Conservation (phyloP, 2,329 filamentous ascomycete genomes). For the Fusarium neocosmosporiellum region DNA sequence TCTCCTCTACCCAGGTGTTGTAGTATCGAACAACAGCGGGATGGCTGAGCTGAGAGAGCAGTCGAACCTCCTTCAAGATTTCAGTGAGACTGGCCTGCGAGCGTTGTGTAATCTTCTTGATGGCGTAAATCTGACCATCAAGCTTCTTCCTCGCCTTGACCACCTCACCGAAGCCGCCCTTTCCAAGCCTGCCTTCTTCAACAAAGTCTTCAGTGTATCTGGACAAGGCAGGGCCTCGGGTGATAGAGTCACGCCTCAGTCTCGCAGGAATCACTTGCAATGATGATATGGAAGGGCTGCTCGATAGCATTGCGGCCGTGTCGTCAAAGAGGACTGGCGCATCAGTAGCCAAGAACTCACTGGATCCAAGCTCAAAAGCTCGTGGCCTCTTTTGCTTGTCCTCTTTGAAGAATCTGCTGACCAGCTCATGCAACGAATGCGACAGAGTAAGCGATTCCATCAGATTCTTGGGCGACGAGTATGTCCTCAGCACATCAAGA, state of each 20-base stretch:
- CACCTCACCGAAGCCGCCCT: slow-evolving; percentile 95
- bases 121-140: slow-evolving; percentile 92
- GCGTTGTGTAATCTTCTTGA: slow-evolving; percentile 93
- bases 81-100: slow-evolving; percentile 84
- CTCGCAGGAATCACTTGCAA: slow-evolving; percentile 59
- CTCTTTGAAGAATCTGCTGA: slow-evolving; percentile 84
- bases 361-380: slow-evolving; percentile 78
- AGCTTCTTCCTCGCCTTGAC: slow-evolving; percentile 95
- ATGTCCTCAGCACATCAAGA: slow-evolving; percentile 77
- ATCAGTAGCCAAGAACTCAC: slow-evolving; percentile 74
- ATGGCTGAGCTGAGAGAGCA: slow-evolving; percentile 93
- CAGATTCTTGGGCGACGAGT: slow-evolving; percentile 81
- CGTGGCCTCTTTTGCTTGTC: slow-evolving; percentile 87
- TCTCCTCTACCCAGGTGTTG: slow-evolving; percentile 91
- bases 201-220: slow-evolving; percentile 91
- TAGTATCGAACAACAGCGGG: slow-evolving; percentile 90
- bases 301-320: slow-evolving; percentile 52
- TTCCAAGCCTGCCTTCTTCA: slow-evolving; percentile 88
- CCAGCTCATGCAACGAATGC: slow-evolving; percentile 79
- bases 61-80: slow-evolving; percentile 84
- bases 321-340: slow-evolving; percentile 67
- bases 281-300: slow-evolving; percentile 56
- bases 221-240: slow-evolving; percentile 65
- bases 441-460: slow-evolving; percentile 79
- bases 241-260: slow-evolving; percentile 71